Conservation (phyloP, 257 asterid genomes). For the Coffea canephora region DNA sequence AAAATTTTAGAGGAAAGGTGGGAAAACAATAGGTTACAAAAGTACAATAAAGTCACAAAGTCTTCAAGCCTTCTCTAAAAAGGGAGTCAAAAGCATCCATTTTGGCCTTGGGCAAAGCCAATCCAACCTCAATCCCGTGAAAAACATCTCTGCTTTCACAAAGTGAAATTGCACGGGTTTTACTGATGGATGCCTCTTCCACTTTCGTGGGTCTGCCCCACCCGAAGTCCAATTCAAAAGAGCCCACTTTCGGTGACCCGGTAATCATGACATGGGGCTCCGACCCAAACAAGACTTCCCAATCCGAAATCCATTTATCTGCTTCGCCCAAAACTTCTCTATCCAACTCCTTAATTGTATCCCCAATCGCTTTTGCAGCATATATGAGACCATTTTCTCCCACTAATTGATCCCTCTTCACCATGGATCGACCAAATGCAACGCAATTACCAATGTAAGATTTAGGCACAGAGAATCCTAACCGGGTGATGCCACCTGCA, state of each 20-base stretch:
- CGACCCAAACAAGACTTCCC: neutral
- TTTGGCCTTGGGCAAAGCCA: constrained; percentile 32
- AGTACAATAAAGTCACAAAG: neutral
- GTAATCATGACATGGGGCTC: constrained; percentile 25
- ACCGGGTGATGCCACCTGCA: constrained; percentile 34
- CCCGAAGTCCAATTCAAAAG: constrained; percentile 40
- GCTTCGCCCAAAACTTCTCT: constrained; percentile 26
- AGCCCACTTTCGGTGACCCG: constrained; percentile 52
- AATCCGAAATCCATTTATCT: constrained; percentile 37
- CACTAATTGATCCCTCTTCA: constrained; percentile 13
- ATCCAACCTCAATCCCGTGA: constrained; percentile 54
- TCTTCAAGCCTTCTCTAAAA: constrained; percentile 17
- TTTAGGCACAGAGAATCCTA: constrained; percentile 31
- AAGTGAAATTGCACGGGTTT: constrained; percentile 32
- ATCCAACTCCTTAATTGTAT: constrained; percentile 28
- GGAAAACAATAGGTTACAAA: neutral
- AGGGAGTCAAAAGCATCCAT: constrained; percentile 41
- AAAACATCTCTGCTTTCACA: constrained; percentile 29
- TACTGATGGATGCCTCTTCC: constrained; percentile 41
- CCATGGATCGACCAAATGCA: constrained; percentile 23
- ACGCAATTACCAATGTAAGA: constrained; percentile 52
- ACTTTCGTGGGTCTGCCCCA: constrained; percentile 46
- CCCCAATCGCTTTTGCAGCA: constrained; percentile 41
- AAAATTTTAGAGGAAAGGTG: too few relatives aligned
- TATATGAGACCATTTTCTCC: constrained; percentile 37